Percentiles rank a stretch among this genome's conserved stretches.
phyloP scores from a whole-genome alignment of 2,329 filamentous ascomycete species.

The Amylocarpus encephaloides region DNA sequence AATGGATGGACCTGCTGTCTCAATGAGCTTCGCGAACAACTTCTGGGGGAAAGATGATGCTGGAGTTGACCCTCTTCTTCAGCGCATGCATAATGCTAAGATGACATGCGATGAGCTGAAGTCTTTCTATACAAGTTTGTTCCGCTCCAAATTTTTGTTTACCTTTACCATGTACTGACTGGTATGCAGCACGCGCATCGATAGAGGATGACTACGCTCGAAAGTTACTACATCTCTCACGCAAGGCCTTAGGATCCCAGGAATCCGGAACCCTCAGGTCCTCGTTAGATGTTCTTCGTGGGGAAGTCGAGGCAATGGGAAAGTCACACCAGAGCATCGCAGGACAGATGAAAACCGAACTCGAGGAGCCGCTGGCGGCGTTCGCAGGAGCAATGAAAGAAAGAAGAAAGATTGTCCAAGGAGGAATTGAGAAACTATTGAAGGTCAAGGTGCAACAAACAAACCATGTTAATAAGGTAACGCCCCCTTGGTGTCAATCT shows the following conservation, averaged over 20 bases:
- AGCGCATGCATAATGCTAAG: constrained; percentile 93
- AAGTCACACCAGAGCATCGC: constrained; percentile 91
- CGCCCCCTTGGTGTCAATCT: constrained; percentile 22
- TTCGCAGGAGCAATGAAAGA: constrained; percentile 97
- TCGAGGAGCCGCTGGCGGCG: constrained; percentile 87
- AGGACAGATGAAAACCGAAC: constrained; percentile 87
- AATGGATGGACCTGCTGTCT: constrained; percentile 32
- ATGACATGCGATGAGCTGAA: constrained; percentile 90
- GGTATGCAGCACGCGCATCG: constrained; percentile 66
- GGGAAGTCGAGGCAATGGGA: constrained; percentile 86
- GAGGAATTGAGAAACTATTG: constrained; percentile 85
- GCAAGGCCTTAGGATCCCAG: constrained; percentile 82
- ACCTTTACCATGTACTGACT: background rate
- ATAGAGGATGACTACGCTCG: constrained; percentile 96
- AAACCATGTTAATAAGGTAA: constrained; percentile 80
- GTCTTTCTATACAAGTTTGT: constrained; percentile 75
- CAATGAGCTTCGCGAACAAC: constrained; percentile 74
- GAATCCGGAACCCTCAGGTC: constrained; percentile 77
- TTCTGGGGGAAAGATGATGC: constrained; percentile 99
- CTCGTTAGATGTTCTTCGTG: constrained; percentile 81
- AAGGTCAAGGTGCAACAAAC: constrained; percentile 94
- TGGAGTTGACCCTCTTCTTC: constrained; percentile 82
- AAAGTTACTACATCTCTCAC: constrained; percentile 77
- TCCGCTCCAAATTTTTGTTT: background rate
- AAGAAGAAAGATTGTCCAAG: constrained; percentile 90